These are phyloP conservation scores for Fusarium burgessii DNA, from an alignment of 2,329 filamentous ascomycete genomes.

Conservation along the genomic window DNA sequence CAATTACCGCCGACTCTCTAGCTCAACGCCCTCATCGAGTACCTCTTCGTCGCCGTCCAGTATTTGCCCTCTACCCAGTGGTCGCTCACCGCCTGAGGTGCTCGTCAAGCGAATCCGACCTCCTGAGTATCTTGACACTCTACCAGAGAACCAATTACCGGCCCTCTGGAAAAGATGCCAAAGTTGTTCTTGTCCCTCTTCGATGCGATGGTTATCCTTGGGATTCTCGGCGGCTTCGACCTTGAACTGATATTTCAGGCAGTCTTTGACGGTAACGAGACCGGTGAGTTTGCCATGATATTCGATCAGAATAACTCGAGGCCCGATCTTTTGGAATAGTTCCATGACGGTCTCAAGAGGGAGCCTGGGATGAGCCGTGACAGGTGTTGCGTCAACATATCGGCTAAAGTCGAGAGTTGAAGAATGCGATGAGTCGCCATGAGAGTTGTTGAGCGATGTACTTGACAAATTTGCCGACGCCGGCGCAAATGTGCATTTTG, in stretches of 20 bases:
- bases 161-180: constrained; percentile 69
- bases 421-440: constrained; percentile 50
- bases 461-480: constrained; percentile 49
- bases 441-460: constrained; percentile 50
- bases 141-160: constrained; percentile 70
- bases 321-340: constrained; percentile 97
- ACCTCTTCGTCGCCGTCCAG: constrained; percentile 58
- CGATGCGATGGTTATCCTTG: constrained; percentile 66
- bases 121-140: constrained; percentile 64
- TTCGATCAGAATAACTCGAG: constrained; percentile 91
- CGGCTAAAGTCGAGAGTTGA: constrained; percentile 81
- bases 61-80: constrained; percentile 59
- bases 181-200: constrained; percentile 72
- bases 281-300: constrained; percentile 86
- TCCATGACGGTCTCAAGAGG: constrained; percentile 98
- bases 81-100: constrained; percentile 52
- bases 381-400: constrained; percentile 89
- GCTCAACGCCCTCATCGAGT: constrained; percentile 57
- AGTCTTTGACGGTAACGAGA: constrained; percentile 96
- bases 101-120: constrained; percentile 67
- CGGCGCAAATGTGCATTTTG: constrained; percentile 80
- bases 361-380: constrained; percentile 90
- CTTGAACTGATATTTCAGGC: constrained; percentile 97
- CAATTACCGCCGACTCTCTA: constrained; percentile 53
- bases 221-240: constrained; percentile 86